Evolutionary conservation across 441 rosid species (phyloP).

Genomic region (Erysimum cheiri): DNA sequence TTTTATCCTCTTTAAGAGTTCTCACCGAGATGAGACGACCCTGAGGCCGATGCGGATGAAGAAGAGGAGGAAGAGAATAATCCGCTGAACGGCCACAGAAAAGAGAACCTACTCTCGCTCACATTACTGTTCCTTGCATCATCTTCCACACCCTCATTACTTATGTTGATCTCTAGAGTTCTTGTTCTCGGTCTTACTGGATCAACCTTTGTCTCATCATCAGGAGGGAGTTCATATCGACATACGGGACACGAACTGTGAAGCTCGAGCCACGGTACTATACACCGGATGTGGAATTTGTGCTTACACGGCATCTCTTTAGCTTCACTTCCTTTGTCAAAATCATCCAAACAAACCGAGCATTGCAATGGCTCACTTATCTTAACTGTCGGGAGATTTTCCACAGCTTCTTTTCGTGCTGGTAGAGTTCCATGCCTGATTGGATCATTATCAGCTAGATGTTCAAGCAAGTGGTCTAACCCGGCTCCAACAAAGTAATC

Average conservation of each 20-base stretch:
- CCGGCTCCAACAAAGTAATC: constrained; percentile 64
- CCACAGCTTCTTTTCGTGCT: constrained; percentile 58
- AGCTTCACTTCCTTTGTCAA: constrained; percentile 55
- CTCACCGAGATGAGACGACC: constrained; percentile 43
- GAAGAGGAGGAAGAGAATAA: constrained; percentile 55
- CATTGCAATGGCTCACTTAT: constrained; percentile 55
- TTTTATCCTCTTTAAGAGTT: constrained; percentile 38
- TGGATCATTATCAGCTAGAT: constrained; percentile 61
- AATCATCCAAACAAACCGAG: constrained; percentile 67
- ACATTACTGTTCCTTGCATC: constrained; percentile 44
- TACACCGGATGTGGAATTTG: constrained; percentile 61
- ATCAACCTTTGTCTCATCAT: constrained; percentile 60
- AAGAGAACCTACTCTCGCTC: constrained; percentile 65
- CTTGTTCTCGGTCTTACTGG: constrained; percentile 49
- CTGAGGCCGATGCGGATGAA: constrained; percentile 41
- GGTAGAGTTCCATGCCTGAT: constrained; percentile 62
- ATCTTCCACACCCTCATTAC: constrained; percentile 37
- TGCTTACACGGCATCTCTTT: constrained; percentile 76
- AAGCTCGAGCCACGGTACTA: constrained; percentile 69
- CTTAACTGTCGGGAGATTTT: constrained; percentile 59
- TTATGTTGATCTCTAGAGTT: constrained; percentile 45
- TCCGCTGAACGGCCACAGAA: constrained; percentile 75
- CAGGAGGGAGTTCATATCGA: constrained; percentile 61
- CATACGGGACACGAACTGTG: constrained; percentile 76
- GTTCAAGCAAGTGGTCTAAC: constrained; percentile 63